These are phyloP conservation scores for Chaetomium globosum DNA, from an alignment of 2,329 filamentous ascomycete genomes.

Conservation along the genomic window DNA sequence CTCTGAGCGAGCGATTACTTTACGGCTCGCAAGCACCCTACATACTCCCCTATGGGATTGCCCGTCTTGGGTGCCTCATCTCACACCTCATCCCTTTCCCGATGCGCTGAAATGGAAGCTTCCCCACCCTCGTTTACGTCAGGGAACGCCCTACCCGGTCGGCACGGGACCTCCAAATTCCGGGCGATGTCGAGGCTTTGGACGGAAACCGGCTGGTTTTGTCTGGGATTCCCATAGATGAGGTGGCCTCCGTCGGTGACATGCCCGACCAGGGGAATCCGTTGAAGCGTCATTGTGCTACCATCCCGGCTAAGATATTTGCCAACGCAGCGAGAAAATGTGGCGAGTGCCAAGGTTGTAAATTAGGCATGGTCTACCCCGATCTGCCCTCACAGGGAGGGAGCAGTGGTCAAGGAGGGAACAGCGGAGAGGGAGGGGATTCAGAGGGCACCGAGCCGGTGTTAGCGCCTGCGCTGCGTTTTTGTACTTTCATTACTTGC, in stretches of 20 bases:
- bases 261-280: neutral
- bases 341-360: neutral
- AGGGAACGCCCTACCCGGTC: neutral
- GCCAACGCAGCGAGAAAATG: neutral
- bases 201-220: neutral
- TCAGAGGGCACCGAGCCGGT: neutral
- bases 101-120: neutral
- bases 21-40: too few relatives aligned
- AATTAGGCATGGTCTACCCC: too few relatives aligned
- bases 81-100: neutral
- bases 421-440: too few relatives aligned
- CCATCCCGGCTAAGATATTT: neutral
- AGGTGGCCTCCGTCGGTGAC: neutral
- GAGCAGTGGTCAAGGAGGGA: neutral
- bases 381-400: too few relatives aligned
- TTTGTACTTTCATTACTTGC: neutral
- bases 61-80: neutral
- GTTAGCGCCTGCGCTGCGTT: neutral
- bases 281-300: neutral
- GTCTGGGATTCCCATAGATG: neutral
- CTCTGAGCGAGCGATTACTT: too few relatives aligned
- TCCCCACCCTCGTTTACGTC: neutral
- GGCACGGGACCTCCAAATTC: neutral
- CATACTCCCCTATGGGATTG: too few relatives aligned
- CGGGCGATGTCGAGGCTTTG: neutral